Evolutionary conservation across 768 basidiomycete genomes (phyloP).

Genomic region (Grammothele lineata): DNA sequence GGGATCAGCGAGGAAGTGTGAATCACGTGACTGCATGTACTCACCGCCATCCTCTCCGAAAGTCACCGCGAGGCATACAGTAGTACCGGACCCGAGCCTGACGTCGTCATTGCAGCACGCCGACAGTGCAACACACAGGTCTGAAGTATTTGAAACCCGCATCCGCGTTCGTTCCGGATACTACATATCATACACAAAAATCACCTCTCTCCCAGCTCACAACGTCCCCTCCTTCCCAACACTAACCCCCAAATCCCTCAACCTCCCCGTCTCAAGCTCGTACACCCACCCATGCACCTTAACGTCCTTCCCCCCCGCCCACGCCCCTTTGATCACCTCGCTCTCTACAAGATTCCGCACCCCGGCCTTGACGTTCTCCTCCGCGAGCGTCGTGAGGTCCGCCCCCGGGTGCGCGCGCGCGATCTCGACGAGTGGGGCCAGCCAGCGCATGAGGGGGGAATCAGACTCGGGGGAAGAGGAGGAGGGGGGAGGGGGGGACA

Average conservation of each 20-base stretch:
- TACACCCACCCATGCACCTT: conserved; percentile 56
- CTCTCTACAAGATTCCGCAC: conserved; percentile 24
- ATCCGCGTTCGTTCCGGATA: too few species aligned
- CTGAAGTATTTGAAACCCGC: too few species aligned
- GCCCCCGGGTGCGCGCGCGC: conserved; percentile 20
- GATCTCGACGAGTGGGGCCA: conserved; percentile 59
- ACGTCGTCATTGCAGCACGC: too few species aligned
- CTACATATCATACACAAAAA: too few species aligned
- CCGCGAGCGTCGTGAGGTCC: conserved; percentile 33
- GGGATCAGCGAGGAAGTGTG: too few species aligned
- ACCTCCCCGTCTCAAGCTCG: conserved; percentile 50
- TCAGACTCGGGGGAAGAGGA: conserved; percentile 18
- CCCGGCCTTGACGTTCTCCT: conserved; percentile 46
- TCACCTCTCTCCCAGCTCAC: not conserved
- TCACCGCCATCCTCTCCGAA: too few species aligned
- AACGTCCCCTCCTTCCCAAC: not conserved
- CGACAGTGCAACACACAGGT: too few species aligned
- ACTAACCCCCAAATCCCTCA: conserved; percentile 46
- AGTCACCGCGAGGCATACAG: too few species aligned
- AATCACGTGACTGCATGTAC: too few species aligned
- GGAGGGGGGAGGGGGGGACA: conserved; percentile 27
- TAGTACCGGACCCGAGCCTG: too few species aligned
- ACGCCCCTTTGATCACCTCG: conserved; percentile 21
- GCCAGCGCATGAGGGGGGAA: conserved; percentile 58
- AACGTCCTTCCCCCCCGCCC: conserved; percentile 22